Evolutionary conservation across 805 yeast species (phyloP).

Genomic region (Brettanomyces sp.): DNA sequence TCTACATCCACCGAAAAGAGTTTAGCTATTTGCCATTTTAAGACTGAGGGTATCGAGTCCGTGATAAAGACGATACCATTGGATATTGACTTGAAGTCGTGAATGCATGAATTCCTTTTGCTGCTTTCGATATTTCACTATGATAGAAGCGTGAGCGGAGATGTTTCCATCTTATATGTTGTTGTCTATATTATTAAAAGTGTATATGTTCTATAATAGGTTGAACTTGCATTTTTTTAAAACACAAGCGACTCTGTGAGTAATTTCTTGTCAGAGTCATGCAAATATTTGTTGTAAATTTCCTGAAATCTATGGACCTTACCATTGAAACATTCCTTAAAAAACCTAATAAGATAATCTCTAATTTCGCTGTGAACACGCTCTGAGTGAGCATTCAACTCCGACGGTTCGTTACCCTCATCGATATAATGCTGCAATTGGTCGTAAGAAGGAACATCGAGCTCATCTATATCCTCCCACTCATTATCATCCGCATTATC

Average conservation of each 20-base stretch:
- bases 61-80: conserved; percentile 21
- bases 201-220: background rate
- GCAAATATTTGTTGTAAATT: conserved; percentile 34
- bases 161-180: background rate
- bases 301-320: conserved; percentile 42
- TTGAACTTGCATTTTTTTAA: conserved; percentile 4
- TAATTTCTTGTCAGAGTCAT: conserved; percentile 44
- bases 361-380: conserved; percentile 22
- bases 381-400: conserved; percentile 2
- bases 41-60: conserved; percentile 23
- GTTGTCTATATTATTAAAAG: background rate
- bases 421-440: conserved; percentile 50
- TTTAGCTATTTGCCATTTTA: conserved; percentile 22
- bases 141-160: background rate
- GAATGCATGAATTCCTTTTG: background rate
- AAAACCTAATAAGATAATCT: conserved; percentile 38
- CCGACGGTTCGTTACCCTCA: conserved; percentile 21
- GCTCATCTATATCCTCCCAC: conserved; percentile 73
- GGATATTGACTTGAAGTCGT: conserved; percentile 17
- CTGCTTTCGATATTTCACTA: background rate
- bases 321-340: conserved; percentile 44
- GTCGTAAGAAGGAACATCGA: conserved; percentile 54
- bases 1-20: conserved; percentile 35
- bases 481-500: conserved; percentile 42
- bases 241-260: conserved; percentile 35